Evolutionary conservation across 2,329 filamentous ascomycete genomes (phyloP).

Genomic region (Grosmannia clavigera): DNA sequence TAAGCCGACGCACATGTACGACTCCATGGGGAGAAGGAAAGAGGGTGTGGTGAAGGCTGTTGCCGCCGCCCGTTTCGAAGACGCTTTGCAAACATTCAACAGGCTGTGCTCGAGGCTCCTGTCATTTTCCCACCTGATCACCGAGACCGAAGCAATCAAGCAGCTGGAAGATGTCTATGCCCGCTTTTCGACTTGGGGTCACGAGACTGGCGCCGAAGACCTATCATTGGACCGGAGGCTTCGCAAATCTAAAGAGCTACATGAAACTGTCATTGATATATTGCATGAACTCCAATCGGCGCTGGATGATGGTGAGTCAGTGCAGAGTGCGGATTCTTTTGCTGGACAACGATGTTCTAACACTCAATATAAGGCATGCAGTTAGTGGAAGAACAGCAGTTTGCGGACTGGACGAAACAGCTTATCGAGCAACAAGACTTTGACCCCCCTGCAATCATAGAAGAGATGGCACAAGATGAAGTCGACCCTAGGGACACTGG

Average conservation of each 20-base stretch:
- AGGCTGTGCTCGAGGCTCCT: conserved; percentile 6
- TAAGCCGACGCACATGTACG: conserved; percentile 10
- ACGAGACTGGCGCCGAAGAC: conserved; percentile 9
- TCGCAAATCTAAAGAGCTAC: conserved; percentile 8
- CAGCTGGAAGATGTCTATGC: conserved; percentile 7
- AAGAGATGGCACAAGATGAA: not conserved
- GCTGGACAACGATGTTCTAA: not conserved
- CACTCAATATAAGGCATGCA: not conserved
- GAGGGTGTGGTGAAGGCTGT: conserved; percentile 7
- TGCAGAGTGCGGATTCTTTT: not conserved
- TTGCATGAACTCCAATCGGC: conserved; percentile 6
- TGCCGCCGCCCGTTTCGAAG: conserved; percentile 9
- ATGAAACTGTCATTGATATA: conserved; percentile 4
- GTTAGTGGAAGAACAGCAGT: conserved; percentile 5
- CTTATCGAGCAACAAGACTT: not conserved
- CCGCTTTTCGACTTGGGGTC: conserved; percentile 9
- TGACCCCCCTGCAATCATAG: not conserved
- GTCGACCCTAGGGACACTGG: too few relatives aligned
- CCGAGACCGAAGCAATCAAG: conserved; percentile 1
- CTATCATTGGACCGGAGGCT: conserved; percentile 10
- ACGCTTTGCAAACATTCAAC: conserved; percentile 7
- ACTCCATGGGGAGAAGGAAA: conserved; percentile 5
- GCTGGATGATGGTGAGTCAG: conserved; percentile 7
- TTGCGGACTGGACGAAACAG: conserved; percentile 1
- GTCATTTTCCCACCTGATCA: conserved; percentile 3